Conservation (phyloP, 768 basidiomycete genomes). For the Thelephora aurantiotincta region DNA sequence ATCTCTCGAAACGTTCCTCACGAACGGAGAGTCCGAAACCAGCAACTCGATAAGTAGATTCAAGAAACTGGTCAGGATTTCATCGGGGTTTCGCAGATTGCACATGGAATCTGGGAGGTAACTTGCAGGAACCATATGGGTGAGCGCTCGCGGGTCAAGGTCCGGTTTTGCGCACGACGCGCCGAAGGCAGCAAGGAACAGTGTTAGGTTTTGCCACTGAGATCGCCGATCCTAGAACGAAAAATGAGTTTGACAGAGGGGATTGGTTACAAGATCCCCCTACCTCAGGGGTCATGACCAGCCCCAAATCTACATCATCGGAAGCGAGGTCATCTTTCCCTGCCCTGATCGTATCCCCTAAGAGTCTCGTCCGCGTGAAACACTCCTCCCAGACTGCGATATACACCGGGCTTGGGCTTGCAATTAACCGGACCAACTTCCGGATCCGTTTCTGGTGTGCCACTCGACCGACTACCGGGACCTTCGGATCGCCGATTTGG, state of each 20-base stretch:
- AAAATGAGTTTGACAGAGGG: not conserved
- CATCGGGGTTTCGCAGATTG: slow-evolving; percentile 40
- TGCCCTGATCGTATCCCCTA: not conserved
- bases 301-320: not conserved
- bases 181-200: slow-evolving; percentile 65
- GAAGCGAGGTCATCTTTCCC: not conserved
- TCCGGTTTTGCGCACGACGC: slow-evolving; percentile 46
- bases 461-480: slow-evolving; percentile 58
- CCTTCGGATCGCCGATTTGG: slow-evolving; percentile 62
- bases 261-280: not conserved
- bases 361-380: slow-evolving; percentile 51
- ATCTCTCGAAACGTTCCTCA: slow-evolving; percentile 70
- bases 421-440: slow-evolving; percentile 49
- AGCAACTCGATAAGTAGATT: slow-evolving; percentile 55
- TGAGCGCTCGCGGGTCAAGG: slow-evolving; percentile 34
- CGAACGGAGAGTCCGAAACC: slow-evolving; percentile 42
- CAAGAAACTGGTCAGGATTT: slow-evolving; percentile 52
- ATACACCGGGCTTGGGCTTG: slow-evolving; percentile 50
- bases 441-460: slow-evolving; percentile 72
- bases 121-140: slow-evolving; percentile 37
- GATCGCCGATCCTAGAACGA: slow-evolving; percentile 45
- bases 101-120: slow-evolving; percentile 63
- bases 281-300: not conserved
- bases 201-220: slow-evolving; percentile 77
- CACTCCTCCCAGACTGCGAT: slow-evolving; percentile 76